These are phyloP conservation scores for Choanephora cucurbitarum DNA, from an alignment of 371 early-diverging fungal genomes.

Conservation along the genomic window DNA sequence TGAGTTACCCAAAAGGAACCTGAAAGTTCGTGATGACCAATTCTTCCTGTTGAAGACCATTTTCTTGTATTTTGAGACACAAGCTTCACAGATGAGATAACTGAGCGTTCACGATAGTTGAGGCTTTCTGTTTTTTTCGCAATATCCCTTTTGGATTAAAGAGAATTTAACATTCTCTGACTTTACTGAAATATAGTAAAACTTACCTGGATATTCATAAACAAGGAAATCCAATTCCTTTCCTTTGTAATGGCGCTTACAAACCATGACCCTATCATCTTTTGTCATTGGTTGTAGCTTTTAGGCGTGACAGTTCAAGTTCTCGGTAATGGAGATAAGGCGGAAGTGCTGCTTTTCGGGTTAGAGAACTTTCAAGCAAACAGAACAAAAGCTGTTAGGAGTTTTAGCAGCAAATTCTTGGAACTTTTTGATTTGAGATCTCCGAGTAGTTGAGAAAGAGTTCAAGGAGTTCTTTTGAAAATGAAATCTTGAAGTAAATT, in stretches of 20 bases:
- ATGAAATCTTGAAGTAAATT: too few relatives aligned
- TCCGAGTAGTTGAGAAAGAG: too few relatives aligned
- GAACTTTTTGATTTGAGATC: neutral
- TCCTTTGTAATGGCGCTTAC: neutral
- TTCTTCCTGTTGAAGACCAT: too few relatives aligned
- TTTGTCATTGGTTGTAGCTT: neutral
- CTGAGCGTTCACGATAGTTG: slow-evolving; percentile 7
- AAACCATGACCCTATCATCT: neutral
- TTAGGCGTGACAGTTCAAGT: neutral
- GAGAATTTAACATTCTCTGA: neutral
- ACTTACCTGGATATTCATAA: neutral
- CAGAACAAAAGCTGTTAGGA: slow-evolving; percentile 2
- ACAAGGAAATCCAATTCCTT: neutral
- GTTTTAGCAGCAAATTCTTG: slow-evolving; percentile 3
- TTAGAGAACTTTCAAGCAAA: slow-evolving; percentile 2
- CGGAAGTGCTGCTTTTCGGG: slow-evolving; percentile 1
- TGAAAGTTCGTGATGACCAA: slow-evolving; percentile 1
- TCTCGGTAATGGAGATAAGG: neutral
- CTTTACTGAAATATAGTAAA: too few relatives aligned
- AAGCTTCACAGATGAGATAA: slow-evolving; percentile 7
- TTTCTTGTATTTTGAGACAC: too few relatives aligned
- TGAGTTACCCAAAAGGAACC: slow-evolving; percentile 3
- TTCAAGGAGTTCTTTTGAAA: too few relatives aligned
- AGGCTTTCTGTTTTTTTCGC: neutral
- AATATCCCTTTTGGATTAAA: too few relatives aligned